Conservation (phyloP, 192 early-diverging fungal genomes). For the Coemansia sp. region DNA sequence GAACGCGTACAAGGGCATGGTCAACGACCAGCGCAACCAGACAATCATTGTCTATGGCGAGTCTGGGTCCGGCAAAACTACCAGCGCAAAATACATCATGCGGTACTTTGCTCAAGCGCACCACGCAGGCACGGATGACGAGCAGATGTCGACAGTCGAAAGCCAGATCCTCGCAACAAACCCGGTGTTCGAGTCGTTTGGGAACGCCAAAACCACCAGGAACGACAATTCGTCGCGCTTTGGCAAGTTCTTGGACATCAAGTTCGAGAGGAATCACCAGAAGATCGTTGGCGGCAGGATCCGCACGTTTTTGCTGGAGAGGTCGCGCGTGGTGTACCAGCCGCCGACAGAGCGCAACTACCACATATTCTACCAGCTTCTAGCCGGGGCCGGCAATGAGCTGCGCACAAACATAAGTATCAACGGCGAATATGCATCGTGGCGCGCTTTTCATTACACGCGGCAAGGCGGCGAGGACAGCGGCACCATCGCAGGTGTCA, state of each 20-base stretch:
- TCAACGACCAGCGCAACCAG: constrained; percentile 90
- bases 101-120: constrained; percentile 90
- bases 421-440: constrained; percentile 69
- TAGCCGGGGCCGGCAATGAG: constrained; percentile 74
- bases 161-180: constrained; percentile 72
- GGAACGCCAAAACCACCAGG: constrained; percentile 75
- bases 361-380: constrained; percentile 95
- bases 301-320: constrained; percentile 87
- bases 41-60: constrained; percentile 98
- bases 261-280: constrained; percentile 80
- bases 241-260: constrained; percentile 83
- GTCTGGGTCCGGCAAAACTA: constrained; percentile 96
- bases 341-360: constrained; percentile 81
- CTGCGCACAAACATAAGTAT: constrained; percentile 73
- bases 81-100: constrained; percentile 97
- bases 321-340: constrained; percentile 72
- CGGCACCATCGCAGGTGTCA: constrained; percentile 52
- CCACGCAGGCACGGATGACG: constrained; percentile 60
- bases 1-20: constrained; percentile 95
- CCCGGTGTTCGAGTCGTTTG: constrained; percentile 86
- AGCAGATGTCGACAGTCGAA: constrained; percentile 51
- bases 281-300: constrained; percentile 84
- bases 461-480: constrained; percentile 55
- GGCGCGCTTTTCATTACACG: constrained; percentile 53
- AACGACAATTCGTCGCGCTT: constrained; percentile 88